Percentiles rank a stretch among this genome's conserved stretches.
These are phyloP conservation scores for Termitomyces sp. DNA, from an alignment of 768 basidiomycete species.

Conservation along the genomic window DNA sequence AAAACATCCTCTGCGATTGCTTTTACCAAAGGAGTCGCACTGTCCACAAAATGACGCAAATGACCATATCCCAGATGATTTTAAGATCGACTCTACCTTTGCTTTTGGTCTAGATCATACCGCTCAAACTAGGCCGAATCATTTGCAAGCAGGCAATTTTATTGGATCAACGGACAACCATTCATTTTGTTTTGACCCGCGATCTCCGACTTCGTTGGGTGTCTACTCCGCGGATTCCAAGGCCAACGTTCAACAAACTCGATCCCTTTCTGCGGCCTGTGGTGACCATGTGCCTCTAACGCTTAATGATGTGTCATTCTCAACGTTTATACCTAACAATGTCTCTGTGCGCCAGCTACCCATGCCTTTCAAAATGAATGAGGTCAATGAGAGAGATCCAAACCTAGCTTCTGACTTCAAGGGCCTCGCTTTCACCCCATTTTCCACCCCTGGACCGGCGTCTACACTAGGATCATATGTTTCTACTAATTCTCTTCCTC, in stretches of 20 bases:
- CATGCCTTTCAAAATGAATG: background rate
- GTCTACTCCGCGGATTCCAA: background rate
- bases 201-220: background rate
- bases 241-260: background rate
- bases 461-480: background rate
- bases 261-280: background rate
- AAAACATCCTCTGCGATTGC: constrained; percentile 42
- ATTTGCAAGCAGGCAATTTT: background rate
- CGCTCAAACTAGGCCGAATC: background rate
- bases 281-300: background rate
- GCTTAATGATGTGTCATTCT: background rate
- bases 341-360: background rate
- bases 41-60: background rate
- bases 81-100: constrained; percentile 13
- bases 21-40: constrained; percentile 24
- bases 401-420: background rate
- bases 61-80: background rate
- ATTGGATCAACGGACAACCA: background rate
- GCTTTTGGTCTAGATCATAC: constrained; percentile 12
- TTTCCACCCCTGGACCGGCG: constrained; percentile 17
- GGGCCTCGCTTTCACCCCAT: constrained; percentile 10
- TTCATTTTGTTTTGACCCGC: background rate
- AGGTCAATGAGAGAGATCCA: background rate
- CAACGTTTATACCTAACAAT: background rate
- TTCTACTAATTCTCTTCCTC: background rate